Evolutionary conservation across 441 rosid genomes (phyloP).

Genomic region (Euphorbia corollata): DNA sequence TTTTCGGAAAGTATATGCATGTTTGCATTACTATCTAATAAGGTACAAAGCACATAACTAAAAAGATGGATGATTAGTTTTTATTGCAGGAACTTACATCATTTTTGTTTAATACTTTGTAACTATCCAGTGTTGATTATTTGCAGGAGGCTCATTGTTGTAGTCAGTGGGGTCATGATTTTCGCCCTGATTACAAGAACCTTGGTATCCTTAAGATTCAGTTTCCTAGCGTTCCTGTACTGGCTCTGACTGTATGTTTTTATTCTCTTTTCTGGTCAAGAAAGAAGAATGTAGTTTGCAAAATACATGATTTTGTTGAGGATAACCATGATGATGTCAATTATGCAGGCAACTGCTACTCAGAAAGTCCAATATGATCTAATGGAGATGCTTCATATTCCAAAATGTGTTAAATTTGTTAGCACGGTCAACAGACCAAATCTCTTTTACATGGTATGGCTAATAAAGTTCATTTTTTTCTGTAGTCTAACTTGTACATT

Average conservation of each 20-base stretch:
- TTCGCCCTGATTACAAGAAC: slow-evolving; percentile 98
- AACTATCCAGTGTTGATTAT: slow-evolving; percentile 11
- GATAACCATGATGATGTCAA: slow-evolving; percentile 16
- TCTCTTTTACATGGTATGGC: slow-evolving; percentile 76
- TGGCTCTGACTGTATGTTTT: slow-evolving; percentile 84
- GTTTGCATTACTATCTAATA: background rate
- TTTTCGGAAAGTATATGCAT: background rate
- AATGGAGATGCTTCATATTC: slow-evolving; percentile 82
- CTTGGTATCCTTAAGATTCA: slow-evolving; percentile 90
- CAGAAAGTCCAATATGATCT: slow-evolving; percentile 83
- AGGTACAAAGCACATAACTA: background rate
- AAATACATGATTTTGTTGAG: background rate
- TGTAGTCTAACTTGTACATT: slow-evolving; percentile 4
- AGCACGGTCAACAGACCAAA: slow-evolving; percentile 98
- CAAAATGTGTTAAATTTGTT: slow-evolving; percentile 77
- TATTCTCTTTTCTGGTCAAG: background rate
- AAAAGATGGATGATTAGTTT: background rate
- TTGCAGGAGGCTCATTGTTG: slow-evolving; percentile 99
- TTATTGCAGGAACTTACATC: background rate
- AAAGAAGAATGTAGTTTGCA: background rate
- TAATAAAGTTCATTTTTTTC: slow-evolving; percentile 14
- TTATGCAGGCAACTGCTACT: slow-evolving; percentile 90
- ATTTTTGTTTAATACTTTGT: background rate
- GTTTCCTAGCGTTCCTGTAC: slow-evolving; percentile 76
- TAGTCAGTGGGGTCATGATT: slow-evolving; percentile 99